Evolutionary conservation across 164 flowering plant species (phyloP).

Genomic region (Umbilicus rupestris): DNA sequence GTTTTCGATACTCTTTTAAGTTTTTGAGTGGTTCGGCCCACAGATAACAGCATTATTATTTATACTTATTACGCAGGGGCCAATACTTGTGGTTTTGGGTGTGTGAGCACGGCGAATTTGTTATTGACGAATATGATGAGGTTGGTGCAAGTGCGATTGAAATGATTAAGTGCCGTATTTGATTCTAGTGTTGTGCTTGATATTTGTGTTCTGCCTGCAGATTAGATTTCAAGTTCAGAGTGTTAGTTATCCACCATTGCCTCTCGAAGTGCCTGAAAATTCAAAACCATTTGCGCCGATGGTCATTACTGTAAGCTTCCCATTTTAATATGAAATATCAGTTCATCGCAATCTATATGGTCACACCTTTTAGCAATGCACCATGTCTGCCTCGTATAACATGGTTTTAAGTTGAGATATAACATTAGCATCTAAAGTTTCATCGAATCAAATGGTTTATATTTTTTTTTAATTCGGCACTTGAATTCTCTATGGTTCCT

Average conservation of each 20-base stretch:
- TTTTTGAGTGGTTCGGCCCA: too few species aligned
- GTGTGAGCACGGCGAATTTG: slow-evolving; percentile 20
- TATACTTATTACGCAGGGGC: slow-evolving; percentile 23
- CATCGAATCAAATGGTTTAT: background rate
- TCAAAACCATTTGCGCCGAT: slow-evolving; percentile 85
- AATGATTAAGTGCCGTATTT: background rate
- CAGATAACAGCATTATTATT: background rate
- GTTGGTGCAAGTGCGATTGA: slow-evolving; percentile 19
- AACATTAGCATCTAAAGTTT: background rate
- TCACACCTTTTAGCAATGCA: too few species aligned
- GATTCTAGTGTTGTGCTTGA: background rate
- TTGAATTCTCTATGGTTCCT: background rate
- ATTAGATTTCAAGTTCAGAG: slow-evolving; percentile 55
- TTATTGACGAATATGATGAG: slow-evolving; percentile 45
- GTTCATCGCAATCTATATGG: too few species aligned
- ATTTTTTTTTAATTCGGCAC: too few species aligned
- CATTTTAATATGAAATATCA: background rate
- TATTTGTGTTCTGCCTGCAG: slow-evolving; percentile 32
- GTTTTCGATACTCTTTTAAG: background rate
- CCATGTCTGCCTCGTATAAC: too few species aligned
- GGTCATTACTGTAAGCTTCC: slow-evolving; percentile 64
- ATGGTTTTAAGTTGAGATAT: background rate
- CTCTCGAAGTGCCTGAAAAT: slow-evolving; percentile 51
- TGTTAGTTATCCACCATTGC: slow-evolving; percentile 56
- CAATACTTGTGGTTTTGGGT: slow-evolving; percentile 51